These are phyloP conservation scores for Breynia disticha DNA, from an alignment of 441 rosid species.

Conservation along the genomic window DNA sequence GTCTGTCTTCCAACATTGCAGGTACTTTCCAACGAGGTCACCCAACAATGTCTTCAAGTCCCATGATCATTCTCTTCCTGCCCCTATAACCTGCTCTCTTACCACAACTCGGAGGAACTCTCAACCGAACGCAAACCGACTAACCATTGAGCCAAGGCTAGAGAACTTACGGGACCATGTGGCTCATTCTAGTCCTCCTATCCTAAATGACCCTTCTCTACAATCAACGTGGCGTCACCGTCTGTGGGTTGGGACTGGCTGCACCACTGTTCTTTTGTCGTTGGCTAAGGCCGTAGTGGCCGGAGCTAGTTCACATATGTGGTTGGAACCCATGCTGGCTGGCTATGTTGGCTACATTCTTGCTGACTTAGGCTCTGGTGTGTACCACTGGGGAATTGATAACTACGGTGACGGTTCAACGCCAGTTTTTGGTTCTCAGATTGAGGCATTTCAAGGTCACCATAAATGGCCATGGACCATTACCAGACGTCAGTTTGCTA, in stretches of 20 bases:
- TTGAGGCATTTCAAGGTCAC: slow-evolving; percentile 87
- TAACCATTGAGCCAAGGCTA: slow-evolving; percentile 17
- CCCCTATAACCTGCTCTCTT: slow-evolving; percentile 18
- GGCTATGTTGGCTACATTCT: slow-evolving; percentile 57
- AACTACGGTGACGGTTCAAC: slow-evolving; percentile 73
- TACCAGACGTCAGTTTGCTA: slow-evolving; percentile 76
- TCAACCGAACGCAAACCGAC: slow-evolving; percentile 20
- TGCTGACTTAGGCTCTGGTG: slow-evolving; percentile 79
- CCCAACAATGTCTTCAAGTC: slow-evolving; percentile 17
- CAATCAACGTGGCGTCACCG: slow-evolving; percentile 76
- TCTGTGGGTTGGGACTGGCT: slow-evolving; percentile 60
- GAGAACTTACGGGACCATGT: slow-evolving; percentile 11
- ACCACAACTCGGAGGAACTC: slow-evolving; percentile 29
- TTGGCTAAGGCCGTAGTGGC: slow-evolving; percentile 44
- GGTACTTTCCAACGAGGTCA: slow-evolving; percentile 26
- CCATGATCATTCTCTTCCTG: slow-evolving; percentile 1
- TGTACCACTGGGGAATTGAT: slow-evolving; percentile 88
- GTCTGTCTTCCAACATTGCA: slow-evolving; percentile 38
- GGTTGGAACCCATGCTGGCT: slow-evolving; percentile 58
- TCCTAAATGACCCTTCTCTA: slow-evolving; percentile 39
- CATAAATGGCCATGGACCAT: slow-evolving; percentile 88
- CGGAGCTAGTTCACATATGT: slow-evolving; percentile 34
- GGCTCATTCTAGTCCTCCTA: slow-evolving; percentile 20
- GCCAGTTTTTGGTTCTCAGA: slow-evolving; percentile 58
- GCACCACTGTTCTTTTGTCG: slow-evolving; percentile 48